Evolutionary conservation across 305 asterid species (phyloP), one percentile per base, ranked within the genome.

Genomic region (Plantago lanceolata): DNA sequence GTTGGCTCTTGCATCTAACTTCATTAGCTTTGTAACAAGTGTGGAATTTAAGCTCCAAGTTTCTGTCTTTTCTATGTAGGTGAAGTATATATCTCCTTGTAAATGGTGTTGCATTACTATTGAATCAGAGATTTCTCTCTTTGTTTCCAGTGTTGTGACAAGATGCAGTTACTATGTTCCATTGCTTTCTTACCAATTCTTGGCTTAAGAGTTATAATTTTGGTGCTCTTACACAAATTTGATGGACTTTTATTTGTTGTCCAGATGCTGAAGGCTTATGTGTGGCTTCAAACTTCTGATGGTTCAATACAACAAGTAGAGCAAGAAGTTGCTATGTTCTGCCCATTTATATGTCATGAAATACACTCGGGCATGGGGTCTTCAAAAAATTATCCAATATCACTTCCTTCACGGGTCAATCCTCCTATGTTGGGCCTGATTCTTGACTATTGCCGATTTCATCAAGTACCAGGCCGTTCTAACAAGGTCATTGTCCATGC

Each of bases 371-470:
- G 91, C 74, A 68, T 75, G 79, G 98, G 97, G 78, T 83, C 96
- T 71, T 92, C 97, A 19, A 82, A 87, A 78, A 81, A 71, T 70
- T 68, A 80, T 67, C 93, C 94, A 31, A 87, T 92, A 69, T 78
- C 89, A 64, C 98, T 92, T 72, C 97, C 98, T 79, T 69, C 94
- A 57, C 84, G 93, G 50, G 94, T 92, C 75, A 85, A 77, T 76
- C 84, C 93, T 67, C 73, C 88, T 51, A 79, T 85, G 89, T 72
- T 92, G 79, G 85, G 97, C 72, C 78, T 92, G 78, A 87, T 92
- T 75, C 82, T 92, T 67, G 97, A 92, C 63, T 92, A 89, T 66
- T 89, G 96, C 74, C 84, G 85, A 62, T 89, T 92, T 78, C 98
- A 92, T 80, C 96, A 84, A 84, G 81, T 84, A 67, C 87, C 89